Base-by-base conservation (phyloP, 2,329 filamentous ascomycete species). In the Monilinia polystroma region DNA sequence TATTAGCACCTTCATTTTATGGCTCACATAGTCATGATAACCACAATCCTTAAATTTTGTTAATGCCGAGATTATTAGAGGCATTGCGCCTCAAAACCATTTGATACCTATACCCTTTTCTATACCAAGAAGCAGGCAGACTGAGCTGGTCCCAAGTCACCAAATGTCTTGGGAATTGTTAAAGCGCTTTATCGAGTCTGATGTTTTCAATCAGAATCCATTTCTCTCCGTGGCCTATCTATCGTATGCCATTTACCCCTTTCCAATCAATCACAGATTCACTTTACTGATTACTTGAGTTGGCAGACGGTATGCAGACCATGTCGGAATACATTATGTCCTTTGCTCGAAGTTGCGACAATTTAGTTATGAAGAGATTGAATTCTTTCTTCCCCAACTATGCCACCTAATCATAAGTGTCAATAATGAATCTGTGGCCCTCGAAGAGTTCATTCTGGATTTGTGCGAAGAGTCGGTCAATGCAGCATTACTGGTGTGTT, bases 151-250 rank as follows among this genome's bases (percentile, higher is more conserved):
- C 54, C 63, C 63, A 26, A 43, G 63, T 65, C 63, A 62, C 68
- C 70, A 70, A 71, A 89, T 89, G 88, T 90, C 88, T 82, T 94
- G 91, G 91, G 90, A 93, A 83, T 84, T 95, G 82, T 85, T 95
- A 78, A 90, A 92, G 84, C 88, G 91, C 80, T 93, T 94, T 86
- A 88, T 95, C 83, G 91, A 94, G 85, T 93, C 90, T 82, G 91
- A 95, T 84, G 90, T 95, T 83, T 95, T 95, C 85, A 94, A 93
- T 83, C 89, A 91, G 81, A 90, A 94, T 80, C 91, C 92, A 71
- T 94, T 93, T 79, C 88, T 95, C 79, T 90, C 91, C 69, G 91
- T 95, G 77, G 92, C 91, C 72, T 95, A 95, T 80, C 87, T 95
- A 76, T 91, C 91, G 91, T 94, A 83, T 70, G 74, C 69, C 70